These are phyloP conservation scores for Candida sp. DNA, from an alignment of 1,139 yeast genomes.

Conservation along the genomic window DNA sequence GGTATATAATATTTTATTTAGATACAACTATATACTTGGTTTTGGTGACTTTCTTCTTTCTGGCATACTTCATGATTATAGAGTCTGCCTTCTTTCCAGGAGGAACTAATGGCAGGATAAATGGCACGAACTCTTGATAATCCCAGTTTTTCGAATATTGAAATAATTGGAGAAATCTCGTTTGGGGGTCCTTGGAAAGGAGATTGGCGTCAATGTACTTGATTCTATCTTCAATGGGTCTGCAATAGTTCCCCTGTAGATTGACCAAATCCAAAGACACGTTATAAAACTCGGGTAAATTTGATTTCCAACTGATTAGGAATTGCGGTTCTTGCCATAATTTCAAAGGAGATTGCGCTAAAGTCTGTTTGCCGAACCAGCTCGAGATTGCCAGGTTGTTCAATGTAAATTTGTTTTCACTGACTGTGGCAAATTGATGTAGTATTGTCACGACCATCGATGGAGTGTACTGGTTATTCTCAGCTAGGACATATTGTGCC, in stretches of 20 bases:
- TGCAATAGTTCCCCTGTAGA: conserved; percentile 53
- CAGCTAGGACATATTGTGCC: background rate
- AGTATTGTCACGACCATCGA: conserved; percentile 44
- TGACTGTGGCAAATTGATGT: conserved; percentile 36
- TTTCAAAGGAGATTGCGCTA: conserved; percentile 30
- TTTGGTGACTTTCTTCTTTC: conserved; percentile 57
- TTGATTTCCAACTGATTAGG: conserved; percentile 58
- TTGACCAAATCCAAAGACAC: conserved; percentile 51
- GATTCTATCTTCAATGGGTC: conserved; percentile 42
- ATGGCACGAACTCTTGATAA: conserved; percentile 69
- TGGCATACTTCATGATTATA: conserved; percentile 73
- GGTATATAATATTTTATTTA: conserved; percentile 9
- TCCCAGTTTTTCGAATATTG: conserved; percentile 64
- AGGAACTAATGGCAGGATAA: conserved; percentile 53
- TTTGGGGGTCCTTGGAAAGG: conserved; percentile 49
- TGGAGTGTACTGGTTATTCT: conserved; percentile 3
- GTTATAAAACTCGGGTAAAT: conserved; percentile 62
- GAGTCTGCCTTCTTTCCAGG: conserved; percentile 61
- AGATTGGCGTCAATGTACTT: conserved; percentile 47
- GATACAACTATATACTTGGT: conserved; percentile 22
- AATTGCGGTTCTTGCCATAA: conserved; percentile 44
- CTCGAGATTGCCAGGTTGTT: conserved; percentile 39
- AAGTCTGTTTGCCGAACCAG: conserved; percentile 61
- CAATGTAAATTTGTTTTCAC: conserved; percentile 22
- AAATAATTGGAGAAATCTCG: conserved; percentile 62